Evolutionary conservation across 352 stramenopile species (phyloP), one percentile per base, ranked within the genome.

Genomic region (Elongisporangium anandrum): DNA sequence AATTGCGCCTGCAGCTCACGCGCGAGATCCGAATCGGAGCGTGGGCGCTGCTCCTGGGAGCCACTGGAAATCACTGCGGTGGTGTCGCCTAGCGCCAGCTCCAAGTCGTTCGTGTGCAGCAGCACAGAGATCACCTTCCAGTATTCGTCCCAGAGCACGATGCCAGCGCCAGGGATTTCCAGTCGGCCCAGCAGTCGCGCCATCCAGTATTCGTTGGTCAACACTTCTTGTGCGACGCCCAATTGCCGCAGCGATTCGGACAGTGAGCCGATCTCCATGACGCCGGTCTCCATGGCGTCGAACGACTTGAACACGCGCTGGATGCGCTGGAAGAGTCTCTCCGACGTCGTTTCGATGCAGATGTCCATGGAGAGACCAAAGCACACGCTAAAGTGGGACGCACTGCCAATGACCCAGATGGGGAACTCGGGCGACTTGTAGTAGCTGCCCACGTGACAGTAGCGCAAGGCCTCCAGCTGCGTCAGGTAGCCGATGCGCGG

Each of bases 121-220:
- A 95, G 53, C 45, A 93, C 76, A 24, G 81, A 95, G 3, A 90
- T 68, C 16, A 81, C 73, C 52, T 91, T 95, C 92, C 92, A 97
- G 60, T 95, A 96, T 57, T 97, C 88, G 53, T 97, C 88, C 92
- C 90, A 98, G 10, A 97, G 65, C 56, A 98, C 81, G 57, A 98
- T 97, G 2, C 90, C 90, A 0, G 85, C 80, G 12, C 89, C 90
- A 59, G 59, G 70, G 16, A 92, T 77, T 65, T 94, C 79, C 2
- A 94, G 59, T 50, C 68, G 71, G 15, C 57, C 61, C 17, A 86
- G 63, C 24, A 91, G 55, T 26, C 81, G 73, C n/a, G 73, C 73
- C 81, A 94, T 88, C 55, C 57, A 73, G 49, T 82, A 88, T 26
- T 91, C 74, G 50, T 83, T 85, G 26, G 59, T 59, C 2, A 86